A percentile compares a stretch with the other conserved stretches of the same genome.
Evolutionary conservation across 2,329 filamentous ascomycete species (phyloP).

Genomic region (Sphaerulina vaccinii): DNA sequence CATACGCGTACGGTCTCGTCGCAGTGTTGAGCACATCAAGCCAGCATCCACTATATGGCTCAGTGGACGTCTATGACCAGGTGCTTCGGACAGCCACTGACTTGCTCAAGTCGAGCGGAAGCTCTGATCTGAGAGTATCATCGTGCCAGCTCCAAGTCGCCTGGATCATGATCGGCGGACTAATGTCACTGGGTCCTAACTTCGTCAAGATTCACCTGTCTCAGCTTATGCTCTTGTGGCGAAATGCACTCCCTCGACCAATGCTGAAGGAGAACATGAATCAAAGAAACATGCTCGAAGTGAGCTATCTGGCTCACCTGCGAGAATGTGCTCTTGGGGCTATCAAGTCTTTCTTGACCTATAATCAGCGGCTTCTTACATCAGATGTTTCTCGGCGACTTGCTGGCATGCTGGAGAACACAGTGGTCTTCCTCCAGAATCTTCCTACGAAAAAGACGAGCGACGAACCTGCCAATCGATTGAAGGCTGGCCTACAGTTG

Average conservation of each 20-base stretch:
- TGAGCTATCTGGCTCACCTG: conserved; percentile 90
- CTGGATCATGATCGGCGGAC: conserved; percentile 92
- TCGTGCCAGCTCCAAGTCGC: conserved; percentile 96
- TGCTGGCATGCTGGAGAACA: conserved; percentile 92
- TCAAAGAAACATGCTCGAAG: conserved; percentile 78
- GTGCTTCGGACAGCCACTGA: conserved; percentile 89
- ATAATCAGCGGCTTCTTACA: conserved; percentile 86
- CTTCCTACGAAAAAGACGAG: conserved; percentile 79
- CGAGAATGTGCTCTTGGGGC: conserved; percentile 91
- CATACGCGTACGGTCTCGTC: conserved; percentile 87
- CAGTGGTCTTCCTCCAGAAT: conserved; percentile 81
- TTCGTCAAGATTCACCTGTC: conserved; percentile 98
- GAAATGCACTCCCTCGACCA: conserved; percentile 92
- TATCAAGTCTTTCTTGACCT: conserved; percentile 87
- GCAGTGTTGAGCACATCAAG: conserved; percentile 88
- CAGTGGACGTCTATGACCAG: conserved; percentile 89
- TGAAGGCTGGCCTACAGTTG: conserved; percentile 82
- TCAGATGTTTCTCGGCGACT: conserved; percentile 92
- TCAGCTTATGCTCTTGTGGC: conserved; percentile 90
- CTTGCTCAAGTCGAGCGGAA: conserved; percentile 85
- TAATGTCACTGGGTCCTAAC: conserved; percentile 95
- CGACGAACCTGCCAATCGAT: conserved; percentile 79
- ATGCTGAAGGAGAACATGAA: conserved; percentile 88
- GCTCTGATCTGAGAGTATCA: conserved; percentile 84
- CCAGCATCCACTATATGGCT: conserved; percentile 84